Conservation (phyloP, 306 rosid genomes). For the Cicer cuneatum region DNA sequence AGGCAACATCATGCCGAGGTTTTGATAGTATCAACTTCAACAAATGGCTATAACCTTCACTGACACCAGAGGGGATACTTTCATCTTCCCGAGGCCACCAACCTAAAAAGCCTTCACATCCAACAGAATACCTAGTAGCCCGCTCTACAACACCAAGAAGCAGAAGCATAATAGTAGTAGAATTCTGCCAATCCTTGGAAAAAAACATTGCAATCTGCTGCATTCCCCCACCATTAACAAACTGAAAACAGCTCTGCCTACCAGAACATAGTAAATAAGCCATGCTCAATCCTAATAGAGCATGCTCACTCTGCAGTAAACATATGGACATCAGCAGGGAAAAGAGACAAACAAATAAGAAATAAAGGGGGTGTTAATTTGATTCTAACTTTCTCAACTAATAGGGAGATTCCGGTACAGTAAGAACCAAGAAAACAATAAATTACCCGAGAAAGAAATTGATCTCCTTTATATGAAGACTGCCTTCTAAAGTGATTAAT, state of each 20-base stretch:
- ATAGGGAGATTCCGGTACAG: slow-evolving; percentile 31
- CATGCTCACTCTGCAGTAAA: slow-evolving; percentile 70
- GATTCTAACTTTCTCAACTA: slow-evolving; percentile 29
- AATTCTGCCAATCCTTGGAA: slow-evolving; percentile 58
- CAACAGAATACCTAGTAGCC: slow-evolving; percentile 83
- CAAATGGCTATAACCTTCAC: slow-evolving; percentile 85
- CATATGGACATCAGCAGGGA: slow-evolving; percentile 31
- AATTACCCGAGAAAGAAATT: slow-evolving; percentile 67
- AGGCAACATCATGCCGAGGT: slow-evolving; percentile 90
- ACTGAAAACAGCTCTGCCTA: slow-evolving; percentile 87
- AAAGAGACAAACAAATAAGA: slow-evolving; percentile 13
- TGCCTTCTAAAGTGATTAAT: slow-evolving; percentile 56
- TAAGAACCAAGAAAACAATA: slow-evolving; percentile 32
- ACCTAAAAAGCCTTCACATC: slow-evolving; percentile 95
- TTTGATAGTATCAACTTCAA: slow-evolving; percentile 80
- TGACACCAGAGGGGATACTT: slow-evolving; percentile 66
- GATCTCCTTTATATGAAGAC: slow-evolving; percentile 51
- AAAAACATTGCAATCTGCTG: slow-evolving; percentile 68
- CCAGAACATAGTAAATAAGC: slow-evolving; percentile 90
- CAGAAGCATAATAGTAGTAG: slow-evolving; percentile 68
- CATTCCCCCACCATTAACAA: slow-evolving; percentile 90
- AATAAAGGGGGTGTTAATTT: slow-evolving; percentile 21
- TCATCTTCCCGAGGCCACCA: slow-evolving; percentile 98
- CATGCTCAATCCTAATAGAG: slow-evolving; percentile 81
- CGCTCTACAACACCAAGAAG: slow-evolving; percentile 89